phyloP scores from a whole-genome alignment of 148 eudicot species.

The Linanthus parryae region DNA sequence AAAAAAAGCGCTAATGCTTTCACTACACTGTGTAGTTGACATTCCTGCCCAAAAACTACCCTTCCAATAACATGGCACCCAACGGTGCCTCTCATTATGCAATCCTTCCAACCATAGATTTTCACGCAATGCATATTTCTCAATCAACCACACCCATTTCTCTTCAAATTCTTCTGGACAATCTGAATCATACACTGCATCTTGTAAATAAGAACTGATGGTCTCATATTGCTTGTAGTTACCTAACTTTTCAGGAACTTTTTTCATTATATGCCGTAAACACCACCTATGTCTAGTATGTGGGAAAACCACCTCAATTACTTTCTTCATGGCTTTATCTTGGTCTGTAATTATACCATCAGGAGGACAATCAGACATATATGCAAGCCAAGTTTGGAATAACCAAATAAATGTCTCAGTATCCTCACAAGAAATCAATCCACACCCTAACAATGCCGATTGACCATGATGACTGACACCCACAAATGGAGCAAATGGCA shows the following conservation, averaged over 20 bases:
- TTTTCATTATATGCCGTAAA: constrained; percentile 8
- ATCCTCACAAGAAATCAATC: background rate
- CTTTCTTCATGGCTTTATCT: background rate
- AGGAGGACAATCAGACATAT: background rate
- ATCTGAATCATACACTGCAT: background rate
- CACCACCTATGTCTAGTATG: background rate
- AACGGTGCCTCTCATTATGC: background rate
- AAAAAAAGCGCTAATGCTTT: too few species aligned
- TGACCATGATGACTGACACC: background rate
- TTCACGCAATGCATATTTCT: background rate
- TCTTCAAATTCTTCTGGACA: background rate
- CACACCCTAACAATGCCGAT: background rate
- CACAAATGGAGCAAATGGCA: too few species aligned
- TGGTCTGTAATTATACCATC: constrained; percentile 6
- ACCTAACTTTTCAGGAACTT: background rate
- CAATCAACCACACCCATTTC: background rate
- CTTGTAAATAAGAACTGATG: background rate
- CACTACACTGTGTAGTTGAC: too few species aligned
- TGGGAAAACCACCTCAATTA: background rate
- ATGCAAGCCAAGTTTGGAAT: background rate
- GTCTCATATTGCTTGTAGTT: background rate
- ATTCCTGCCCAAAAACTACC: constrained; percentile 9
- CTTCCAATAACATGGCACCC: constrained; percentile 2
- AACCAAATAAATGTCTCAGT: background rate
- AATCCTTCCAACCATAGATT: background rate